A percentile compares a stretch with the other conserved stretches of the same genome.
Evolutionary conservation across 768 basidiomycete genomes (phyloP).

Genomic region (Lentinus tigrinus): DNA sequence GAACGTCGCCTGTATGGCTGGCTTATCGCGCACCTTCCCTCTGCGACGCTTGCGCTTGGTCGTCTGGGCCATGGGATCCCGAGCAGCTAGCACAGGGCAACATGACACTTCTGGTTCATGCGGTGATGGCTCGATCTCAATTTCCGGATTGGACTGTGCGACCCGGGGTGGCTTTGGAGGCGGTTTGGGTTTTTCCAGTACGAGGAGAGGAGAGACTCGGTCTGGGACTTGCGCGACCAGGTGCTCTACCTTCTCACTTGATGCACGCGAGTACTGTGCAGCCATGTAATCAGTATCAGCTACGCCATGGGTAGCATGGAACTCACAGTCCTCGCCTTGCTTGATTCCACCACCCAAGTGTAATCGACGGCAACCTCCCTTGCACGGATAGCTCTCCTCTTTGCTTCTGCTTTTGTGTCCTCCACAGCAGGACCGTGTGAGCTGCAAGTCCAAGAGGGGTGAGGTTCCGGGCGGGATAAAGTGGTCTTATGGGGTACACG

Average conservation of each 20-base stretch:
- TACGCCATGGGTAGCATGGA: background rate
- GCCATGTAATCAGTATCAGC: background rate
- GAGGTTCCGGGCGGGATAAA: background rate
- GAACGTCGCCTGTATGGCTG: conserved; percentile 24
- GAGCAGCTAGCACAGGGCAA: conserved; percentile 11
- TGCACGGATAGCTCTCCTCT: conserved; percentile 25
- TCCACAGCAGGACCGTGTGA: conserved; percentile 28
- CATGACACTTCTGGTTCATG: conserved; percentile 17
- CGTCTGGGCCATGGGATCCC: background rate
- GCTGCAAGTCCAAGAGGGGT: conserved; percentile 18
- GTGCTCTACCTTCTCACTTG: too few relatives aligned
- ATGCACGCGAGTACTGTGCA: too few relatives aligned
- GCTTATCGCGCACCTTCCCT: background rate
- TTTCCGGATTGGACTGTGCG: background rate
- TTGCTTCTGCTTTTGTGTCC: conserved; percentile 29
- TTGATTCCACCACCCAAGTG: conserved; percentile 25
- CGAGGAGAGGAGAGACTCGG: background rate
- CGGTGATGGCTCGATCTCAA: conserved; percentile 19
- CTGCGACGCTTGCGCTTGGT: conserved; percentile 13
- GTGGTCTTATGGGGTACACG: background rate
- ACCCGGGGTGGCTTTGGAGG: conserved; percentile 3
- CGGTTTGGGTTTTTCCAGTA: conserved; percentile 1
- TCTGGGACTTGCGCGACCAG: background rate
- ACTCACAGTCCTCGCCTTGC: conserved; percentile 24
- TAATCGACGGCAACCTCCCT: conserved; percentile 30